phyloP scores from a whole-genome alignment of 2,329 filamentous ascomycete species.

The Helminthosporium solani region DNA sequence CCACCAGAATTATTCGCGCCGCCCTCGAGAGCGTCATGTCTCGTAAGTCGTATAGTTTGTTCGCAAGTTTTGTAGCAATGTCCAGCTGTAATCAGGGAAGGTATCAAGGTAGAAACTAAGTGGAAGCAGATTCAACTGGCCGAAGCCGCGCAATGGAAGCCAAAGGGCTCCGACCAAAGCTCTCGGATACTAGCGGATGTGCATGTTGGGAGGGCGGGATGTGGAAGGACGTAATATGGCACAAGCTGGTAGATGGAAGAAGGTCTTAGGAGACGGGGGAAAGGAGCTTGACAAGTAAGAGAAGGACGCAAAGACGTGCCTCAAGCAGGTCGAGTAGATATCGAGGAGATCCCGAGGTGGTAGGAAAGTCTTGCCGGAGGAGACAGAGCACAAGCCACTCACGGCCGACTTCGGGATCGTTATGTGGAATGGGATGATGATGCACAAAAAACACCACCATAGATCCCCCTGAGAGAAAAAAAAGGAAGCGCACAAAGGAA shows the following conservation, averaged over 20 bases:
- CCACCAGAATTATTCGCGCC: constrained; percentile 90
- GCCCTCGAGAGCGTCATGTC: constrained; percentile 56
- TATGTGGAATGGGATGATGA: no score
- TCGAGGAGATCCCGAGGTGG: no score
- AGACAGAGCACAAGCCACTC: neutral
- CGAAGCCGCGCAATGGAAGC: constrained; percentile 23
- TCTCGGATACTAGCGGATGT: constrained; percentile 22
- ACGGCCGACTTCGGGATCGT: no score
- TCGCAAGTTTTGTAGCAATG: constrained; percentile 1
- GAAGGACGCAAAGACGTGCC: no score
- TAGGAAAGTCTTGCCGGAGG: neutral
- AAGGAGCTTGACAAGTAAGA: no score
- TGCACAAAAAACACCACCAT: no score
- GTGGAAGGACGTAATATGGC: neutral
- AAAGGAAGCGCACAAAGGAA: no score
- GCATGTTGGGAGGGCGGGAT: constrained; percentile 12
- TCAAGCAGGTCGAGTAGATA: no score
- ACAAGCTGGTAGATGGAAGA: neutral
- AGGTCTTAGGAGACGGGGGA: neutral
- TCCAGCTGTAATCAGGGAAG: neutral
- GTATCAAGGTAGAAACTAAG: constrained; percentile 1
- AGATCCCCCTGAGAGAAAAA: no score
- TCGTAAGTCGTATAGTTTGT: constrained; percentile 1
- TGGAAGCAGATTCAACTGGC: no score
- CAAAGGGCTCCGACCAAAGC: constrained; percentile 22